Evolutionary conservation across 768 basidiomycete genomes (phyloP).

Genomic region (Dacryopinax primogenitus): DNA sequence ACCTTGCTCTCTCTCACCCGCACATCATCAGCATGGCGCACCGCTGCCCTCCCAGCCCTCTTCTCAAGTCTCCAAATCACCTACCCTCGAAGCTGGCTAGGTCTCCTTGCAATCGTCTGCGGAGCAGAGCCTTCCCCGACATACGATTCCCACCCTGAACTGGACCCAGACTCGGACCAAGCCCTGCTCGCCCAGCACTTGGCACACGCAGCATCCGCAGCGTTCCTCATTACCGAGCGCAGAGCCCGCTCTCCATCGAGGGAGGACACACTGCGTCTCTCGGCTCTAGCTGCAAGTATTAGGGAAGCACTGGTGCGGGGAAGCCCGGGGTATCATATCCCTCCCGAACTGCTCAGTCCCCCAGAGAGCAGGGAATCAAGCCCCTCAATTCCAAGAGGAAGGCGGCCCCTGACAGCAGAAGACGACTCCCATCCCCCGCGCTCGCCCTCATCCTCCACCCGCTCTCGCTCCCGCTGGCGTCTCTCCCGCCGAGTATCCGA

Average conservation of each 20-base stretch:
- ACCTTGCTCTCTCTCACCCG: constrained; percentile 10
- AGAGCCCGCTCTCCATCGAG: background rate
- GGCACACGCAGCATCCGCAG: background rate
- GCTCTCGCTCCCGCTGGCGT: constrained; percentile 75
- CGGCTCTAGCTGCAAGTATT: background rate
- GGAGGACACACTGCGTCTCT: background rate
- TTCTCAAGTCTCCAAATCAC: background rate
- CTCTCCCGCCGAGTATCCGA: constrained; percentile 66
- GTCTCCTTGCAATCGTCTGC: background rate
- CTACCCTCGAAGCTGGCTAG: constrained; percentile 8
- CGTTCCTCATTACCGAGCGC: background rate
- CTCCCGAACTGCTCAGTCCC: constrained; percentile 63
- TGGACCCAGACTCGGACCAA: constrained; percentile 8
- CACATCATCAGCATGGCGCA: background rate
- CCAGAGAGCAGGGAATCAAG: constrained; percentile 73
- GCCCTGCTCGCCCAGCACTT: background rate
- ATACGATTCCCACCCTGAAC: background rate
- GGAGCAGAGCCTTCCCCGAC: constrained; percentile 6
- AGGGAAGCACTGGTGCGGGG: constrained; percentile 12
- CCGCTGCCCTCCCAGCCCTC: constrained; percentile 11
- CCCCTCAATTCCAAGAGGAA: constrained; percentile 39
- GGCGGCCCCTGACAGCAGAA: background rate
- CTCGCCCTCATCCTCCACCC: constrained; percentile 39
- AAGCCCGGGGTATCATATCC: constrained; percentile 30
- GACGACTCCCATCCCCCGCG: background rate